Evolutionary conservation across 2,329 filamentous ascomycete genomes (phyloP).

Genomic region (Talaromyces sp.): DNA sequence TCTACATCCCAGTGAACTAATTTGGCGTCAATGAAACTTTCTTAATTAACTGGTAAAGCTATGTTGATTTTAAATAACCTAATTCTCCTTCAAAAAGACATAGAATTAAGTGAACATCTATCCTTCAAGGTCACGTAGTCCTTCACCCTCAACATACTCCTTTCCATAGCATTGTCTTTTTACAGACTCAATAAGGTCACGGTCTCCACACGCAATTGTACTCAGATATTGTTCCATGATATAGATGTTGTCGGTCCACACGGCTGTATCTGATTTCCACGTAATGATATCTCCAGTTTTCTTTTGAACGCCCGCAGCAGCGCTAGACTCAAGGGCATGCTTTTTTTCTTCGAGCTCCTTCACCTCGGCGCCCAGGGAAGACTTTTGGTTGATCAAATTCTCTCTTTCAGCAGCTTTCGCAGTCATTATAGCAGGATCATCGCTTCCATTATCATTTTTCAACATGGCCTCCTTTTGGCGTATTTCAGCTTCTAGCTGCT

Average conservation of each 20-base stretch:
- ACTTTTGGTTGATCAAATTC: conserved; percentile 16
- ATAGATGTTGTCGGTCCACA: conserved; percentile 42
- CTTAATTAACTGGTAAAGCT: no score
- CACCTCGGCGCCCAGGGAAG: conserved; percentile 23
- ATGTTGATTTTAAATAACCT: neutral
- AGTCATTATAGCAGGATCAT: conserved; percentile 10
- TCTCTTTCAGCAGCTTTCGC: conserved; percentile 11
- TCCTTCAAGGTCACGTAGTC: conserved; percentile 37
- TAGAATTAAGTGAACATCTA: neutral
- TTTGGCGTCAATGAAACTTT: no score
- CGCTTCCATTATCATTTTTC: conserved; percentile 18
- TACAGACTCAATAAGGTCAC: conserved; percentile 38
- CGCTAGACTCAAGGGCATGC: conserved; percentile 23
- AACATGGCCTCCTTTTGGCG: conserved; percentile 23
- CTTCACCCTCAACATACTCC: conserved; percentile 51
- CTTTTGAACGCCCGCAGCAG: conserved; percentile 24
- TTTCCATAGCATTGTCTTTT: conserved; percentile 46
- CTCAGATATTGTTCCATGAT: conserved; percentile 36
- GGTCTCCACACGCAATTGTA: conserved; percentile 36
- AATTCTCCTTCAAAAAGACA: neutral
- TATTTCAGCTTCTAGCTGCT: conserved; percentile 30
- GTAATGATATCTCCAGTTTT: conserved; percentile 27
- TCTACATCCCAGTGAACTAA: no score
- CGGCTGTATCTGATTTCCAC: conserved; percentile 26
- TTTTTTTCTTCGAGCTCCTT: conserved; percentile 30